phyloP scores from a whole-genome alignment of 495 filamentous ascomycete species.

The Penicillium argentinense region DNA sequence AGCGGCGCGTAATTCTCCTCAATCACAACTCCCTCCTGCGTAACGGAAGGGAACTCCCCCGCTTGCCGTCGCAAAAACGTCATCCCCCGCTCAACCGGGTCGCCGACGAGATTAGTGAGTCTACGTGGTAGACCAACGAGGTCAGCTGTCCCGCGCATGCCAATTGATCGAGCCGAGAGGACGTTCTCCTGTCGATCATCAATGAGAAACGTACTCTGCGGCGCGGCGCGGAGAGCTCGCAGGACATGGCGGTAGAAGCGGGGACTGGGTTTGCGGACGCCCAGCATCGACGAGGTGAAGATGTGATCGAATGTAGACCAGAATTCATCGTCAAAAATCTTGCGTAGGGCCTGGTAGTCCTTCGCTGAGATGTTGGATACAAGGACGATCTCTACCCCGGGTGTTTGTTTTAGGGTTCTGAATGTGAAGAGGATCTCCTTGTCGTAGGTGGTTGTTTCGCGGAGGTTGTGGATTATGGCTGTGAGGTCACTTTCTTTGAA shows the following conservation, averaged over 20 bases:
- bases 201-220: constrained; percentile 20
- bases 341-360: constrained; percentile 21
- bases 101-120: neutral
- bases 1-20: constrained; percentile 23
- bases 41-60: neutral
- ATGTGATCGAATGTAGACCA: constrained; percentile 29
- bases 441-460: neutral
- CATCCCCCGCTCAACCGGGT: constrained; percentile 4
- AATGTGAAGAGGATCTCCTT: neutral
- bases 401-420: neutral
- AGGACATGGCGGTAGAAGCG: constrained; percentile 27
- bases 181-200: constrained; percentile 30
- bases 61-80: constrained; percentile 5
- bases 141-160: constrained; percentile 14
- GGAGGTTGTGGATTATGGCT: neutral
- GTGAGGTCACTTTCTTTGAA: neutral
- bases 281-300: constrained; percentile 29
- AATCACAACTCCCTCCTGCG: neutral
- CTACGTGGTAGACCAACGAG: neutral
- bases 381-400: constrained; percentile 6
- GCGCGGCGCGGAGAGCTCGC: constrained; percentile 7
- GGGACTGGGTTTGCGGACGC: constrained; percentile 28
- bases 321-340: constrained; percentile 10
- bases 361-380: constrained; percentile 27
- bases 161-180: constrained; percentile 20